Base-by-base conservation (phyloP, 2,329 filamentous ascomycete species). In the Madurella fahalii region DNA sequence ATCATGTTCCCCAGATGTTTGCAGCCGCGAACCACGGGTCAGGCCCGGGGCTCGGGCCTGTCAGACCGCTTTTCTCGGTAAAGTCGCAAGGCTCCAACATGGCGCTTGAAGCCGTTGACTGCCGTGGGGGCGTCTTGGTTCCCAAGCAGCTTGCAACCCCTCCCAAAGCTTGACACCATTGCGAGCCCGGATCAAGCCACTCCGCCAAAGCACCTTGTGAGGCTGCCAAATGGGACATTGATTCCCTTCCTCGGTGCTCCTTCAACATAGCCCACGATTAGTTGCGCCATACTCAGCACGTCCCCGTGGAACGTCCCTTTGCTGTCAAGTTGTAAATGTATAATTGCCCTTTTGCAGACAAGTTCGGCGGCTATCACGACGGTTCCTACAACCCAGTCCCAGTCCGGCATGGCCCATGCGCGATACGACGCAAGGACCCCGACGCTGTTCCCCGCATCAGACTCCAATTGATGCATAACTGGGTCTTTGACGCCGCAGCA, bases 341-440 rank as follows among this genome's bases (percentile, higher is more conserved):
- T 7, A 4, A 25, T n/a, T n/a, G 31, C 31, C 34, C 34, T 4
- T 37, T 37, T 37, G 52, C 52, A 39, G 52, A 46, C 17, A 31
- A 46, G 9, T 13, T 18, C 48, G 32, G 31, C 7, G 12, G 31
- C 31, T 34, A 34, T 12, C 40, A 11, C 16, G 8, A 8, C n/a
- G n/a, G n/a, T n/a, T n/a, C n/a, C n/a, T n/a, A n/a, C n/a, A n/a
- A n/a, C n/a, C n/a, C n/a, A n/a, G 7, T 25, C 25, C 25, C 25
- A 25, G 7, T 25, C 25, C 25, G 15, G 30, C 41, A 20, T 4
- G 42, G 16, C 17, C 34, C 43, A 9, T 17, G 18, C 34, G 39
- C 42, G 16, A 54, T 54, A 47, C 30, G 50, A 51, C 32, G 40
- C 45, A 31, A 51, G 30, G 18, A 31, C 44, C 44, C 13, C 20